phyloP scores from a whole-genome alignment of 768 basidiomycete species.

The Leucosporidium yakuticum region DNA sequence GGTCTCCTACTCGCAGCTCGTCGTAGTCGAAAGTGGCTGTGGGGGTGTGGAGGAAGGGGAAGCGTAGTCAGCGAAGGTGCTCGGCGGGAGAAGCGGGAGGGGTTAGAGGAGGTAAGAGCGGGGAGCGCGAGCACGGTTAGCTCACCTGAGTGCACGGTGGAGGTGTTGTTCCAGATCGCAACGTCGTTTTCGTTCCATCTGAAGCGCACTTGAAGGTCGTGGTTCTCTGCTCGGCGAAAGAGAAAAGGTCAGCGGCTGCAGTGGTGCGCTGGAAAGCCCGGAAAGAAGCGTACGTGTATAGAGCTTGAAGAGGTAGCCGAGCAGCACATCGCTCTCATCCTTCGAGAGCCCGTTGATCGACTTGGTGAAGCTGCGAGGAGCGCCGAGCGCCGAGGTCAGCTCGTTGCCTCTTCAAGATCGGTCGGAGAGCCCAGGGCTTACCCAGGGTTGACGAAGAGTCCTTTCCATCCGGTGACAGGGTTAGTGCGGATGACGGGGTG shows the following conservation, averaged over 20 bases:
- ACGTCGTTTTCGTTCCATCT: constrained; percentile 42
- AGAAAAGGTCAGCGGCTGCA: too few species aligned
- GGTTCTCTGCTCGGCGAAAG: constrained; percentile 26
- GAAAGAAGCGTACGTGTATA: background rate
- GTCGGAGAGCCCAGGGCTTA: background rate
- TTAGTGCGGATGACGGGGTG: constrained; percentile 44
- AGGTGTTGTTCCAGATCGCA: constrained; percentile 45
- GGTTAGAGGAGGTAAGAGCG: background rate
- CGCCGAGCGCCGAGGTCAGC: background rate
- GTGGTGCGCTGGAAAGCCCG: too few species aligned
- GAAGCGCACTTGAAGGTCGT: constrained; percentile 40
- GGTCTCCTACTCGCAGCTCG: constrained; percentile 49
- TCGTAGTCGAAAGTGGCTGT: constrained; percentile 45
- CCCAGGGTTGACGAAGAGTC: constrained; percentile 13
- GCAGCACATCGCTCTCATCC: constrained; percentile 41
- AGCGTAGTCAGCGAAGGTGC: constrained; percentile 34
- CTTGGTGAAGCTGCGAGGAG: constrained; percentile 31
- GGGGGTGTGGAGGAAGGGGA: background rate
- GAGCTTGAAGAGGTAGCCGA: constrained; percentile 42
- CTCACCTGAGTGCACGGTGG: constrained; percentile 38
- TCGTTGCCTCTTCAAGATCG: background rate
- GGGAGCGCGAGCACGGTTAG: background rate
- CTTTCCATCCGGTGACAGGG: constrained; percentile 33
- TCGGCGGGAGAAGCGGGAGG: background rate
- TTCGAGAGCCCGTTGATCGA: constrained; percentile 23